Percentiles rank a stretch among this genome's conserved stretches.
Evolutionary conservation across 2,329 filamentous ascomycete genomes (phyloP).

Genomic region (Zymoseptoria brevis): DNA sequence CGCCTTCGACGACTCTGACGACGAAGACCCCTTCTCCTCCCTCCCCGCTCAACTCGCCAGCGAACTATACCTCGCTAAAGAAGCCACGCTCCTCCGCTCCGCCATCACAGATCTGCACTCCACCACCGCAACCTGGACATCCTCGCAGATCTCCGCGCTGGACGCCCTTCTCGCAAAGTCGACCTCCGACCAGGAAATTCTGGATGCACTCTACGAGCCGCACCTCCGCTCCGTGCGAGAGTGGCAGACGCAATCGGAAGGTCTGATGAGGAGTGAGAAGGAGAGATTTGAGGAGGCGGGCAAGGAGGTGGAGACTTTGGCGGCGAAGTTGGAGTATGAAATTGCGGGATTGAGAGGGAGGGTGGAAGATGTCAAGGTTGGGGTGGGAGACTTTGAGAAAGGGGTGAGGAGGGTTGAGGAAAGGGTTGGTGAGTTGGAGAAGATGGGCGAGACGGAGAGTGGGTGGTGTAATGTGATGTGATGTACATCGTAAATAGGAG

Average conservation of each 20-base stretch:
- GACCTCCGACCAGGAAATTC: slow-evolving; percentile 54
- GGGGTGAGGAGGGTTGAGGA: slow-evolving; percentile 45
- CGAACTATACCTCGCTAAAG: slow-evolving; percentile 38
- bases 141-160: slow-evolving; percentile 49
- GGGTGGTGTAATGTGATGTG: slow-evolving; percentile 24
- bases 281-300: slow-evolving; percentile 60
- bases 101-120: slow-evolving; percentile 37
- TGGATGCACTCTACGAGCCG: slow-evolving; percentile 61
- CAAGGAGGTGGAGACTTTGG: slow-evolving; percentile 70
- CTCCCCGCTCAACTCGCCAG: slow-evolving; percentile 17
- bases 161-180: slow-evolving; percentile 50
- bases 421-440: slow-evolving; percentile 45
- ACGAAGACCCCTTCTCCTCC: slow-evolving; percentile 14
- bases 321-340: slow-evolving; percentile 87
- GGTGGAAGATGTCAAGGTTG: slow-evolving; percentile 80
- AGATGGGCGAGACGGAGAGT: slow-evolving; percentile 44
- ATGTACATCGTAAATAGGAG: too few relatives aligned
- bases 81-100: slow-evolving; percentile 49
- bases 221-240: slow-evolving; percentile 62
- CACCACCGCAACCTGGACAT: slow-evolving; percentile 50
- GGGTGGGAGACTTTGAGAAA: slow-evolving; percentile 68
- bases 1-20: slow-evolving; percentile 30
- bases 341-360: slow-evolving; percentile 70
- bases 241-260: slow-evolving; percentile 59
- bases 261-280: slow-evolving; percentile 62